Percentiles rank a stretch among this genome's conserved stretches.
Evolutionary conservation across 805 yeast species (phyloP).

Genomic region (Tetrapisispora nanseiensis): DNA sequence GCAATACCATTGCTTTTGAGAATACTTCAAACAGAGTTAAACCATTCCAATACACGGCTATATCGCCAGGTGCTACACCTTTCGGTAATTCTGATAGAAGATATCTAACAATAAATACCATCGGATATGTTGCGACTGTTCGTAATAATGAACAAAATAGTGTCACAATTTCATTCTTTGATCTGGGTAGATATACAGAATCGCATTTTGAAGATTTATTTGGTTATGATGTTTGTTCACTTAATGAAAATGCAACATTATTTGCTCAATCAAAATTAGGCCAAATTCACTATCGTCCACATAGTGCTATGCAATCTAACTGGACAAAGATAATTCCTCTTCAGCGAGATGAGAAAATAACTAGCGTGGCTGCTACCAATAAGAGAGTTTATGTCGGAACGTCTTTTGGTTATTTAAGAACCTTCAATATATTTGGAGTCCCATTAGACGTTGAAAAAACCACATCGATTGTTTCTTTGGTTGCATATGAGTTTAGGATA

Average conservation of each 20-base stretch:
- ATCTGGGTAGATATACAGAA: slow-evolving; percentile 61
- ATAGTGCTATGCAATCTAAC: slow-evolving; percentile 47
- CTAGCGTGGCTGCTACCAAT: slow-evolving; percentile 58
- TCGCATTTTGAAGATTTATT: slow-evolving; percentile 75
- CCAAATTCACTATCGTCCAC: slow-evolving; percentile 57
- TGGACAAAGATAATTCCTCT: slow-evolving; percentile 65
- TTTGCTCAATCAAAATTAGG: slow-evolving; percentile 45
- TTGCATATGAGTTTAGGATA: slow-evolving; percentile 50
- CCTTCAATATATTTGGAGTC: slow-evolving; percentile 63
- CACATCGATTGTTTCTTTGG: slow-evolving; percentile 61
- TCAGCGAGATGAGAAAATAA: slow-evolving; percentile 44
- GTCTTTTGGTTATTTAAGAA: slow-evolving; percentile 62
- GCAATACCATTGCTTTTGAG: not conserved
- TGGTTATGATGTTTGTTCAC: slow-evolving; percentile 64
- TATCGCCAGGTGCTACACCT: slow-evolving; percentile 84
- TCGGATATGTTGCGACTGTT: slow-evolving; percentile 78
- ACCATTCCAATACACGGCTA: slow-evolving; percentile 42
- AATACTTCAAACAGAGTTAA: not conserved
- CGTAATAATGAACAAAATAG: slow-evolving; percentile 49
- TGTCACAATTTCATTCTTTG: slow-evolving; percentile 83
- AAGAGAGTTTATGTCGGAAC: slow-evolving; percentile 60
- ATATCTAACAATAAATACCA: slow-evolving; percentile 67
- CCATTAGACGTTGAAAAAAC: slow-evolving; percentile 60
- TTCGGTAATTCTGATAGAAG: slow-evolving; percentile 58
- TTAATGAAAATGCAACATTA: slow-evolving; percentile 57